Conservation (phyloP, 352 stramenopile species). For the Pythium dissotocum region DNA sequence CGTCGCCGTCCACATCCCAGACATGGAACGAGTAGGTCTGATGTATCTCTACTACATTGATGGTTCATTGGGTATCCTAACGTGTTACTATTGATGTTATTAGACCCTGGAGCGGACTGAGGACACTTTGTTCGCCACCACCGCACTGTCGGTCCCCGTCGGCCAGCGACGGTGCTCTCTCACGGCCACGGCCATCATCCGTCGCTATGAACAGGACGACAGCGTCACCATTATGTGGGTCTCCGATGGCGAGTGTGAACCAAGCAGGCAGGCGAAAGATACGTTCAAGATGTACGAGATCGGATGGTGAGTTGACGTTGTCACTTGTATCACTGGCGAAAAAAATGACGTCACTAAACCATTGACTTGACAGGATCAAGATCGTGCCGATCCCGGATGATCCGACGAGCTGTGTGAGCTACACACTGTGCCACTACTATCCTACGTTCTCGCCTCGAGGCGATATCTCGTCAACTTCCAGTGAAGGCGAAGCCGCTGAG, state of each 20-base stretch:
- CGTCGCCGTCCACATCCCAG: slow-evolving; percentile 1
- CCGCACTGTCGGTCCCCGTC: slow-evolving; percentile 16
- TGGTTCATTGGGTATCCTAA: too few relatives aligned
- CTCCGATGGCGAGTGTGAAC: slow-evolving; percentile 38
- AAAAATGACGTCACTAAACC: neutral
- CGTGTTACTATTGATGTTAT: slow-evolving; percentile 8
- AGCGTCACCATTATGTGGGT: slow-evolving; percentile 33
- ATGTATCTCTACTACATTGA: too few relatives aligned
- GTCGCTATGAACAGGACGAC: slow-evolving; percentile 18
- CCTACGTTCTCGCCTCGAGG: slow-evolving; percentile 20
- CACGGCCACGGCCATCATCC: slow-evolving; percentile 16
- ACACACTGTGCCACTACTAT: slow-evolving; percentile 23
- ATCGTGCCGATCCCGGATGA: slow-evolving; percentile 19
- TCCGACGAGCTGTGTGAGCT: slow-evolving; percentile 19
- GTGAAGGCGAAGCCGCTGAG: slow-evolving; percentile 8
- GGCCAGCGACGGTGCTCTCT: slow-evolving; percentile 12
- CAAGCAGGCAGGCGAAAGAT: slow-evolving; percentile 29
- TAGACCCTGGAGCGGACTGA: slow-evolving; percentile 28
- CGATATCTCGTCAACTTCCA: slow-evolving; percentile 16
- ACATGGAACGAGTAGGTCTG: slow-evolving; percentile 25
- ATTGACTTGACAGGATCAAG: slow-evolving; percentile 18
- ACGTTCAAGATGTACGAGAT: slow-evolving; percentile 41
- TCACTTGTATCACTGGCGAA: neutral
- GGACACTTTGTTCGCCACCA: slow-evolving; percentile 34
- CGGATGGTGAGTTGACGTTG: slow-evolving; percentile 44